Evolutionary conservation across 140 eudicot species (phyloP).

Genomic region (Erigeron philadelphicus): DNA sequence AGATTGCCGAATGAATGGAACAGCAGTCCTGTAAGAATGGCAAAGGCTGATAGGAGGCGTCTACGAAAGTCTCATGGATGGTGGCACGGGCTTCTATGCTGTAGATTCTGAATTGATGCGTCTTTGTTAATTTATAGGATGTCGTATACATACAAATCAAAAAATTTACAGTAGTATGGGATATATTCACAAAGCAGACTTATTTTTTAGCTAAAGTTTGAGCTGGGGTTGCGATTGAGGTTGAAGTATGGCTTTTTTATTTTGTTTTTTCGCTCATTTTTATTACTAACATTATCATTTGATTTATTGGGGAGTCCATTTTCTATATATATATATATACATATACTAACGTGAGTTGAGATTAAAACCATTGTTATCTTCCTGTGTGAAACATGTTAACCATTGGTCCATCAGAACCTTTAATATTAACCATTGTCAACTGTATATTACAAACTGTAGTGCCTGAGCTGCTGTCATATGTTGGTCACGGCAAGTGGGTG

Average conservation of each 20-base stretch:
- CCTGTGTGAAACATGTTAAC: too few relatives aligned
- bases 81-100: conserved; percentile 65
- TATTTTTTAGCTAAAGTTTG: conserved; percentile 23
- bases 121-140: conserved; percentile 27
- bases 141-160: conserved; percentile 15
- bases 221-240: conserved; percentile 21
- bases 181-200: conserved; percentile 26
- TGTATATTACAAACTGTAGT: neutral
- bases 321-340: too few relatives aligned
- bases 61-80: conserved; percentile 61
- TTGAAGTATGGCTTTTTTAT: conserved; percentile 21
- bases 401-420: too few relatives aligned
- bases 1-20: conserved; percentile 84
- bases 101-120: conserved; percentile 54
- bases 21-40: conserved; percentile 87
- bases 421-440: neutral
- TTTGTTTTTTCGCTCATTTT: neutral
- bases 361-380: too few relatives aligned
- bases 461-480: neutral
- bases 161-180: conserved; percentile 13
- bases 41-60: conserved; percentile 56
- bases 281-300: neutral
- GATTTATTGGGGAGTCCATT: neutral
- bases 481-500: too few relatives aligned
- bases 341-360: too few relatives aligned